These are phyloP conservation scores for Silene conica DNA, from an alignment of 148 eudicot genomes.

Conservation along the genomic window DNA sequence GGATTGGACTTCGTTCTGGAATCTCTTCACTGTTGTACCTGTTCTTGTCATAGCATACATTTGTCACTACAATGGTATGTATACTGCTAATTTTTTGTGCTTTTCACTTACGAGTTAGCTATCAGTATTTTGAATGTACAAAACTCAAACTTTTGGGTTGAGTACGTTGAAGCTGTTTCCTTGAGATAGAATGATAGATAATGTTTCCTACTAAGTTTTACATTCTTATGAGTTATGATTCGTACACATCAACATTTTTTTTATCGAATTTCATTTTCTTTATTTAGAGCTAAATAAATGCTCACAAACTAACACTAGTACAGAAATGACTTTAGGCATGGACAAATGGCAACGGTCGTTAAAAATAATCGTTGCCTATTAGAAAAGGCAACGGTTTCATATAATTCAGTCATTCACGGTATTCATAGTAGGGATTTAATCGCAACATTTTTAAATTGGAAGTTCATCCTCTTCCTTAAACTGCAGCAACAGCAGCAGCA, in stretches of 20 bases:
- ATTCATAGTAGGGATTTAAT: too few relatives aligned
- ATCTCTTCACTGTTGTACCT: conserved; percentile 71
- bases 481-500: too few relatives aligned
- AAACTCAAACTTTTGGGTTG: not conserved
- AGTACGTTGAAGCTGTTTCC: not conserved
- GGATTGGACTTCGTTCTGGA: conserved; percentile 49
- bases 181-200: not conserved
- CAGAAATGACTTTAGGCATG: too few relatives aligned
- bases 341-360: too few relatives aligned
- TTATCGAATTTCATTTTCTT: not conserved
- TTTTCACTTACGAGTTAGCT: not conserved
- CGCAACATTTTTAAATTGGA: too few relatives aligned
- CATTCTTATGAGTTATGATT: not conserved
- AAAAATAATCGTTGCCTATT: too few relatives aligned
- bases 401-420: too few relatives aligned
- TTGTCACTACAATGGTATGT: conserved; percentile 78
- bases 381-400: too few relatives aligned
- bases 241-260: not conserved
- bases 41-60: conserved; percentile 72
- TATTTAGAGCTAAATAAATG: not conserved
- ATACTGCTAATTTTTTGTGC: not conserved
- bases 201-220: not conserved
- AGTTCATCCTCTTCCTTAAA: too few relatives aligned
- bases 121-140: not conserved
- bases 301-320: too few relatives aligned